A percentile compares a stretch with the other conserved stretches of the same genome.
Evolutionary conservation across 2,329 filamentous ascomycete genomes (phyloP).

Genomic region (Fonsecaea pugnacius): DNA sequence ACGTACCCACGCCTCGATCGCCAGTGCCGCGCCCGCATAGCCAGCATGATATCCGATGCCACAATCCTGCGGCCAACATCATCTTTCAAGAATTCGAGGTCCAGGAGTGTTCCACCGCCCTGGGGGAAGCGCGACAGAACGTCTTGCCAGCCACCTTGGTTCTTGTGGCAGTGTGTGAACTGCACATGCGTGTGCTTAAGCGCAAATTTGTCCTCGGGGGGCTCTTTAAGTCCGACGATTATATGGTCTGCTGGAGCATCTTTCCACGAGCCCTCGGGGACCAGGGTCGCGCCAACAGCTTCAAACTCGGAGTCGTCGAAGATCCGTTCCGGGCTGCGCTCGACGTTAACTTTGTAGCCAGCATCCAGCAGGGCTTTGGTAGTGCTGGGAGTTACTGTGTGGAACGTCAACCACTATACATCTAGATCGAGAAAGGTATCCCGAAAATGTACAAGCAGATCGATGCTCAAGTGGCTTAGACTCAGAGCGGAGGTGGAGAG

Average conservation of each 20-base stretch:
- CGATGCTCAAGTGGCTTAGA: slow-evolving; percentile 37
- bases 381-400: slow-evolving; percentile 51
- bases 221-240: slow-evolving; percentile 77
- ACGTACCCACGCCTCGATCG: slow-evolving; percentile 69
- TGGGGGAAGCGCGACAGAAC: slow-evolving; percentile 79
- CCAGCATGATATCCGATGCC: slow-evolving; percentile 75
- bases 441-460: slow-evolving; percentile 32
- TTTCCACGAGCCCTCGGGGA: slow-evolving; percentile 69
- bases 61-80: slow-evolving; percentile 64
- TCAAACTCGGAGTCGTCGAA: slow-evolving; percentile 62
- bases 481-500: slow-evolving; percentile 36
- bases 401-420: slow-evolving; percentile 1
- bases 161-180: slow-evolving; percentile 77
- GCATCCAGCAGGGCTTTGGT: slow-evolving; percentile 68
- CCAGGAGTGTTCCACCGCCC: slow-evolving; percentile 76
- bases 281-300: slow-evolving; percentile 66
- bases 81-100: slow-evolving; percentile 84
- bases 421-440: neutral
- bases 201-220: slow-evolving; percentile 69
- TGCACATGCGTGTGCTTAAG: slow-evolving; percentile 74
- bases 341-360: slow-evolving; percentile 70
- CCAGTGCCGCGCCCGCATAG: slow-evolving; percentile 71
- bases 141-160: slow-evolving; percentile 76
- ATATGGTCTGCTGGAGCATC: slow-evolving; percentile 70
- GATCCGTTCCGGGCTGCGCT: slow-evolving; percentile 70